Evolutionary conservation across 2,329 filamentous ascomycete species (phyloP).

Genomic region (Cladosporium sp.): DNA sequence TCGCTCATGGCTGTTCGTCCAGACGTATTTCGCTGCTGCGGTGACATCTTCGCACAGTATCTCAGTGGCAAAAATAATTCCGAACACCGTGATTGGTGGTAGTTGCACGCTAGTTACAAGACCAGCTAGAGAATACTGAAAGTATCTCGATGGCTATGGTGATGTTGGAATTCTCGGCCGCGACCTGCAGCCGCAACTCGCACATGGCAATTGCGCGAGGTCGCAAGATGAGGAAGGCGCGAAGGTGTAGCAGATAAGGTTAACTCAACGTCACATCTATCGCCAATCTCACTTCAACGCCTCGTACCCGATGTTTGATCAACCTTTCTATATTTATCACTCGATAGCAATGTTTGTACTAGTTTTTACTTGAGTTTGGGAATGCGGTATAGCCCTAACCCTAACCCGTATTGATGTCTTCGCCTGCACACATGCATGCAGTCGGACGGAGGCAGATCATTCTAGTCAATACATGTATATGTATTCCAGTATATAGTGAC

Average conservation of each 20-base stretch:
- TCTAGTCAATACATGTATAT: not conserved
- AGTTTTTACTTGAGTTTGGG: not conserved
- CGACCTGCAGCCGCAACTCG: not conserved
- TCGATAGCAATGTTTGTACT: not conserved
- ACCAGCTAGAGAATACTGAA: not conserved
- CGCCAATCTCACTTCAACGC: not conserved
- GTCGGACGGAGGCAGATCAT: not conserved
- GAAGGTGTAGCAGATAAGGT: not conserved
- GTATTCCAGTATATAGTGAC: not conserved
- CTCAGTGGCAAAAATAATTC: not conserved
- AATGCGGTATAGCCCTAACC: not conserved
- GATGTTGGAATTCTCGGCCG: not conserved
- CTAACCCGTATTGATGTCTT: not conserved
- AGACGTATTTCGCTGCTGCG: not conserved
- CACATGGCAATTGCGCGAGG: not conserved
- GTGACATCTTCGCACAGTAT: too few species aligned
- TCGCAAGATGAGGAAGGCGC: not conserved
- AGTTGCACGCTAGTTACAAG: not conserved
- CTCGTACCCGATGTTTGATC: not conserved
- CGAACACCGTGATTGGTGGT: not conserved
- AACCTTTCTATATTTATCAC: not conserved
- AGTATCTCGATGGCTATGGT: not conserved
- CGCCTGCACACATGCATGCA: not conserved
- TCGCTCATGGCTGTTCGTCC: not conserved
- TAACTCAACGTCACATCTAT: not conserved